Base-by-base conservation (phyloP, 2,329 filamentous ascomycete species). In the Paecilomyces fulvus region DNA sequence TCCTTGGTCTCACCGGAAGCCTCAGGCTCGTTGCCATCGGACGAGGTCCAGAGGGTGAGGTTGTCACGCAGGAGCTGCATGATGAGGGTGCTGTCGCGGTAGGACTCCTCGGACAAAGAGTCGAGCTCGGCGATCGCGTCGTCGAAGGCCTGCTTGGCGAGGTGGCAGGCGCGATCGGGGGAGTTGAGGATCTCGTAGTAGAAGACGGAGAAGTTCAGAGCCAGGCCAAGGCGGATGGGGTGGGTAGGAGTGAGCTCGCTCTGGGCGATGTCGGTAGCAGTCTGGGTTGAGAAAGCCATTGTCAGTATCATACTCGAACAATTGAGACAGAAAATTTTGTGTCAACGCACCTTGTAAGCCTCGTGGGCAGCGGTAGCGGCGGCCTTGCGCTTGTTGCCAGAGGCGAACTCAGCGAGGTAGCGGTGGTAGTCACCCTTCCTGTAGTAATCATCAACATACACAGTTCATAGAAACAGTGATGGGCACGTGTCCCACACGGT, bases 341-440 rank as follows among this genome's bases (percentile, higher is more conserved):
- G 33, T 23, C 25, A 60, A 60, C 79, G 75, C 80, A 94, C 91
- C 90, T 97, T 97, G 87, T 97, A 97, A 63, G 92, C 92, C 80
- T 97, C 92, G 68, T 95, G 90, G 55, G 92, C 94, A 80, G 90
- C 88, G 77, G 92, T 89, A 79, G 92, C 91, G 64, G 92, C 92
- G 68, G 84, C 86, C 88, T 95, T 96, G 81, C 92, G 91, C 82
- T 90, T 90, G 75, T 96, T 91, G 71, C 91, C 90, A 75, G 89
- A 82, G 71, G 91, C 92, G 75, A 96, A 96, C 83, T 96, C 92
- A 73, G 92, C 92, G 61, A 96, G 89, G 81, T 96, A 96, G 75
- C 92, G 91, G 86, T 96, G 91, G 84, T 96, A 96, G 80, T 96
- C 92, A 78, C 92, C 92, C 90, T 96, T 96, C 92, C 92, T 96